A percentile compares a stretch with the other conserved stretches of the same genome.
Conservation (phyloP, 169 alveolate genomes). For the Plasmodium inui region DNA sequence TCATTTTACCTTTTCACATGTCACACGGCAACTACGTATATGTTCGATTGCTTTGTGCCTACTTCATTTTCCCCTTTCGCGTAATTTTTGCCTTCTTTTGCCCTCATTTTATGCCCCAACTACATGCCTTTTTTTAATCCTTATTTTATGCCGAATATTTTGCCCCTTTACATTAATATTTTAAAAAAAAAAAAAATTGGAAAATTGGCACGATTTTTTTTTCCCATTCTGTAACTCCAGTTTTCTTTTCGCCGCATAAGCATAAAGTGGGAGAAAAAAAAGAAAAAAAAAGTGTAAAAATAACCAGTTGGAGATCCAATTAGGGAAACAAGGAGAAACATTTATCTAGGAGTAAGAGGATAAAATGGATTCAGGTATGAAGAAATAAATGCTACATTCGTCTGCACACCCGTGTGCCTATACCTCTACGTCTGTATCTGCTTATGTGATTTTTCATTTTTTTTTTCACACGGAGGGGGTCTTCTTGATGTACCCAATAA, state of each 20-base stretch:
- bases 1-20: slow-evolving; percentile 1
- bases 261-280: not conserved
- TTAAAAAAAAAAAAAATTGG: not conserved
- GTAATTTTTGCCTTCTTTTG: not conserved
- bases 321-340: not conserved
- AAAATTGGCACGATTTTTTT: not conserved
- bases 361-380: slow-evolving; percentile 71
- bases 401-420: not conserved
- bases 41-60: not conserved
- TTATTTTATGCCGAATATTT: slow-evolving; percentile 11
- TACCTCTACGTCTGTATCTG: not conserved
- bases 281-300: not conserved
- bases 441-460: not conserved
- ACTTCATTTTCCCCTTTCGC: not conserved
- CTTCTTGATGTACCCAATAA: not conserved
- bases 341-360: not conserved
- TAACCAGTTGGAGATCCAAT: not conserved
- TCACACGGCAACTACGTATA: not conserved
- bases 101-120: not conserved
- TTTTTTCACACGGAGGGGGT: not conserved
- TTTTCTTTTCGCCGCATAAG: not conserved
- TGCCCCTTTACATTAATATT: not conserved
- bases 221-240: slow-evolving; percentile 1
- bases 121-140: slow-evolving; percentile 3
- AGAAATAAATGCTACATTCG: not conserved